Percentiles rank a stretch among this genome's conserved stretches.
Conservation (phyloP, 208 protist genomes). For the Trypanosoma scelopori region DNA sequence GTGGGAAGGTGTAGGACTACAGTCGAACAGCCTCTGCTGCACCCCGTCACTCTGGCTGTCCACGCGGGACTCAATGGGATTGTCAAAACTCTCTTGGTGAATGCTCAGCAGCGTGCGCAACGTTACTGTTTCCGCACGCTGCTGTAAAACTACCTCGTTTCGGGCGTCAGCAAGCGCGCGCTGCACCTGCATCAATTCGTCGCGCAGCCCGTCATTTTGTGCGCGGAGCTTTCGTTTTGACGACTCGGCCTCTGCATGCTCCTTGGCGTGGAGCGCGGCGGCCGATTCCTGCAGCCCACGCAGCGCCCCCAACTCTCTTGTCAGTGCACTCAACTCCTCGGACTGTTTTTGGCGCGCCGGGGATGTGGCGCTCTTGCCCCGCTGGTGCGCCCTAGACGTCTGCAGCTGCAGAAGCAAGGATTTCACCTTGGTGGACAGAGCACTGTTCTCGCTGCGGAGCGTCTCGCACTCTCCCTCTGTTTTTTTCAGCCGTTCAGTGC, state of each 20-base stretch:
- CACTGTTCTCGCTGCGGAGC: constrained; percentile 24
- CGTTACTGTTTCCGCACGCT: constrained; percentile 22
- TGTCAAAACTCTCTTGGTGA: constrained; percentile 9
- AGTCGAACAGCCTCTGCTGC: constrained; percentile 22
- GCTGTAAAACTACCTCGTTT: constrained; percentile 26
- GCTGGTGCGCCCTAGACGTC: constrained; percentile 18
- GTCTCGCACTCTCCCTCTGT: constrained; percentile 22
- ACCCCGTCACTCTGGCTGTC: constrained; percentile 11
- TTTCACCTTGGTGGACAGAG: constrained; percentile 28
- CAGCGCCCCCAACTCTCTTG: constrained; percentile 22
- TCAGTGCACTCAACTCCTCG: constrained; percentile 16
- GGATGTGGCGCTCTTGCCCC: neutral
- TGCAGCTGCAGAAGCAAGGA: constrained; percentile 36
- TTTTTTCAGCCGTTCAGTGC: constrained; percentile 22
- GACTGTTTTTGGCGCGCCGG: constrained; percentile 13
- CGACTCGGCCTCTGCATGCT: constrained; percentile 26
- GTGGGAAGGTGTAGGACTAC: neutral
- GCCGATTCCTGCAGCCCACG: constrained; percentile 24
- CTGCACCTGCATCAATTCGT: constrained; percentile 7
- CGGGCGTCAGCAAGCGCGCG: constrained; percentile 19
- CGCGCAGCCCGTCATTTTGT: constrained; percentile 16
- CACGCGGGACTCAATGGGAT: neutral
- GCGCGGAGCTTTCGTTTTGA: constrained; percentile 12
- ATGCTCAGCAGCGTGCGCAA: constrained; percentile 32
- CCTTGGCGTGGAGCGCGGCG: constrained; percentile 28